Conservation (phyloP, 2,329 filamentous ascomycete species). For the Leptographium galeiforme region DNA sequence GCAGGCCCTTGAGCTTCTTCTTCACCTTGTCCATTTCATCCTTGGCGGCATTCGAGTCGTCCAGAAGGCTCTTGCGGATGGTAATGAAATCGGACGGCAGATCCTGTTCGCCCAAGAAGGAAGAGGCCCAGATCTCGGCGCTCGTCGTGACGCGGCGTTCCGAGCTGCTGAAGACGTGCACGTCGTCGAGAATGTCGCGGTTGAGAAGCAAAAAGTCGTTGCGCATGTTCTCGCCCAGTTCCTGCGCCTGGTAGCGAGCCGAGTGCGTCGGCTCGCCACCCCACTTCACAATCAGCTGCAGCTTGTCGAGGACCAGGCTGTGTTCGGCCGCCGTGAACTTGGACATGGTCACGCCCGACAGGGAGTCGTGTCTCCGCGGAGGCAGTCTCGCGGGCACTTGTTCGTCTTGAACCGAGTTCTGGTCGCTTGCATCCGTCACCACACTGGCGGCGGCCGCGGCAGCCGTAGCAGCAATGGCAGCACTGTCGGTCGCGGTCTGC, state of each 20-base stretch:
- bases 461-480: background rate
- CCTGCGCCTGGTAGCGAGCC: constrained; percentile 87
- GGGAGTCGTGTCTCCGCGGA: constrained; percentile 63
- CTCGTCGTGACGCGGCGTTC: constrained; percentile 90
- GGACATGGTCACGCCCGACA: constrained; percentile 83
- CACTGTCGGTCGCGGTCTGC: constrained; percentile 13
- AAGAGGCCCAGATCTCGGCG: constrained; percentile 86
- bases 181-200: constrained; percentile 78
- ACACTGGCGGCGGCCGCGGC: background rate
- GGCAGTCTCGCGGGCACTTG: constrained; percentile 23
- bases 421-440: constrained; percentile 1
- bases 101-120: constrained; percentile 80
- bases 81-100: constrained; percentile 75
- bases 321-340: constrained; percentile 89
- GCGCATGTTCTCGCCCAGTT: constrained; percentile 88
- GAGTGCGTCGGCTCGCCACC: constrained; percentile 96
- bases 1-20: constrained; percentile 90
- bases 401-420: constrained; percentile 11
- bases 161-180: constrained; percentile 89
- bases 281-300: constrained; percentile 98
- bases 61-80: constrained; percentile 84
- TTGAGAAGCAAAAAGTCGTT: constrained; percentile 92
- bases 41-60: constrained; percentile 96
- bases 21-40: constrained; percentile 99
- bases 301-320: constrained; percentile 82